Evolutionary conservation across 106 monocot genomes (phyloP), one percentile per base, ranked within the genome.

Genomic region (Platanthera guangdongensis): DNA sequence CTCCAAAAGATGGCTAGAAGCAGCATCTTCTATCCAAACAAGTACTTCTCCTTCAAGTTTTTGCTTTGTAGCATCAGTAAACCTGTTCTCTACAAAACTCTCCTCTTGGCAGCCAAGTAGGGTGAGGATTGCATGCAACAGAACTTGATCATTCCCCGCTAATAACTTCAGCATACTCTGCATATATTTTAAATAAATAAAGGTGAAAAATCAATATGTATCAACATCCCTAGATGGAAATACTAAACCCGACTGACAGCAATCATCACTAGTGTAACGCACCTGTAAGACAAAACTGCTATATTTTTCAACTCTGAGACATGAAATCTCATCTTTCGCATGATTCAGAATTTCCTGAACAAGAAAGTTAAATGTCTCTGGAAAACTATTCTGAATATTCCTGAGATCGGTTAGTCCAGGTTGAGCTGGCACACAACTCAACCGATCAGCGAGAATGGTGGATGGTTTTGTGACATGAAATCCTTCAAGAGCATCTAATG

Each of bases 261-360:
- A 78, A 65, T 18, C 19, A 74, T 19, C 25, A 16, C 12, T 62
- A 8, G 39, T 9, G 47, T 51, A 14, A 57, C 77, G 50, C 78
- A 76, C 97, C 94, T 99, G 94, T 74, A 94, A 83, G 67, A 92
- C 91, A 65, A 99, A 92, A 79, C 91, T 99, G 73, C 94, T 90
- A 72, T 85, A 87, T 52, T 92, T 93, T 80, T 99, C 85, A n/a
- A 62, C 73, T 73, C 86, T 64, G 63, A 94, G 77, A 62, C 47
- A 57, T 67, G 50, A 28, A 21, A 99, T 90, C 50, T 89, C 88
- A 80, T 72, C 75, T 75, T 82, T 83, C n/a, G 88, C 85, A 78
- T 80, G 76, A 47, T 82, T 77, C 57, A 93, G 59, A 68, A 90
- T 86, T 84, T 86, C 91, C 16, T 49, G 73, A 21, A 94, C 78